Base-by-base conservation (phyloP, 345 rosid species). In the Fremontodendron californicum region DNA sequence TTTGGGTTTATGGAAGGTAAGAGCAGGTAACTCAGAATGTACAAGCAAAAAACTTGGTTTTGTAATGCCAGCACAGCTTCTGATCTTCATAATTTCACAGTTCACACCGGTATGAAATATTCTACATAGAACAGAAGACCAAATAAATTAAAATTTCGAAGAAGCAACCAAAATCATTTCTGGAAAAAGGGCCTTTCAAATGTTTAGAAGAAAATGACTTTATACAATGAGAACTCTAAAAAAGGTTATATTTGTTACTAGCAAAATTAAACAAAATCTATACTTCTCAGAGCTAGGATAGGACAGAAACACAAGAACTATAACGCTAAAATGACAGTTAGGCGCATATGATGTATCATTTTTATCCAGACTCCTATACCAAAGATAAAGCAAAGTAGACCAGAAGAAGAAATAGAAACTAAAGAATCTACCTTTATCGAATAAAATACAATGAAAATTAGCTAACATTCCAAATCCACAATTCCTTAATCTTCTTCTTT, bases 11-110 rank as follows among this genome's bases (percentile, higher is more conserved):
- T 74, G 78, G 49, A 63, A 77, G 39, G 77, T 51, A 39, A 88
- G 69, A 18, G 88, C 83, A 9, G 95, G 96, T 39, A 89, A 77
- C 75, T 86, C 89, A 19, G 91, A 81, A 75, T 91, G 93, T 48
- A 86, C 84, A 73, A 90, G 82, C 77, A 87, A 82, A 81, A 89
- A 79, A 62, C 86, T 79, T 42, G 96, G 91, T 71, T 86, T 88
- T 18, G 86, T 75, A 75, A 89, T 74, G 71, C 90, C 85, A 68
- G 84, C 78, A 86, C 73, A 85, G 78, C 84, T 82, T 84, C 89
- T 85, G 73, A 91, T 81, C 84, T 81, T 87, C 97, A 94, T 89
- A 25, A 74, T 79, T 51, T 58, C 52, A 58, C 42, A 45, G 51
- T 65, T 31, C 60, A 48, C 69, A 39, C 29, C 4, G 19, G 46